A percentile compares a stretch with the other conserved stretches of the same genome.
These are phyloP conservation scores for Fusarium staphyleae DNA, from an alignment of 2,329 filamentous ascomycete species.

Conservation along the genomic window DNA sequence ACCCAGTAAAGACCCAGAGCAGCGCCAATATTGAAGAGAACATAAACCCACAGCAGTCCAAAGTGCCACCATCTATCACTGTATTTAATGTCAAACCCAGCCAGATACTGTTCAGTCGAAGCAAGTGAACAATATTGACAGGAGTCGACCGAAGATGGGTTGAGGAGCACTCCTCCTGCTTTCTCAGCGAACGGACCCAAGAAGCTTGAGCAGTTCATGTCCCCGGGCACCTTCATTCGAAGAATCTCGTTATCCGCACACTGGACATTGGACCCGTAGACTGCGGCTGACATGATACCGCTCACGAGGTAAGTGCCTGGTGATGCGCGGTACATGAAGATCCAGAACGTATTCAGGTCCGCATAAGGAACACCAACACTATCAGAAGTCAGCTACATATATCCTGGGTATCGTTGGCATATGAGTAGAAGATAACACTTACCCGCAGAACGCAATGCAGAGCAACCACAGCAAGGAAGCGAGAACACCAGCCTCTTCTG, in stretches of 20 bases:
- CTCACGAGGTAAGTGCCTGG: slow-evolving; percentile 74
- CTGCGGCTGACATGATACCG: slow-evolving; percentile 58
- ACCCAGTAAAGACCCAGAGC: slow-evolving; percentile 58
- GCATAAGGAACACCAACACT: slow-evolving; percentile 66
- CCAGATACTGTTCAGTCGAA: slow-evolving; percentile 50
- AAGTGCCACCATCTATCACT: slow-evolving; percentile 62
- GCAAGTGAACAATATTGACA: slow-evolving; percentile 55
- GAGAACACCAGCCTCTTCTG: slow-evolving; percentile 38
- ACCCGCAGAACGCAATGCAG: slow-evolving; percentile 40
- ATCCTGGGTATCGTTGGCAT: background rate
- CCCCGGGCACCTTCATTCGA: slow-evolving; percentile 60
- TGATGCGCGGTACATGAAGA: slow-evolving; percentile 72
- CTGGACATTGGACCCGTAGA: slow-evolving; percentile 31
- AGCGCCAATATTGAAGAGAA: slow-evolving; percentile 56
- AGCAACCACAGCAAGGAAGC: slow-evolving; percentile 51
- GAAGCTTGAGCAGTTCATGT: slow-evolving; percentile 60
- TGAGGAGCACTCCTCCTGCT: slow-evolving; percentile 56
- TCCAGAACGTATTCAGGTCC: slow-evolving; percentile 72
- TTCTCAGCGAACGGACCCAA: slow-evolving; percentile 51
- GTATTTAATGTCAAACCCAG: slow-evolving; percentile 53
- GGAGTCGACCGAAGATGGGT: slow-evolving; percentile 49
- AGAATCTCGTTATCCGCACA: slow-evolving; percentile 55
- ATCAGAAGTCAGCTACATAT: slow-evolving; percentile 41
- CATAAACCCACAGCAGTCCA: slow-evolving; percentile 61
- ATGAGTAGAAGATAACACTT: background rate